phyloP scores from a whole-genome alignment of 2,329 filamentous ascomycete species.

The Colletotrichum euphorbiae region DNA sequence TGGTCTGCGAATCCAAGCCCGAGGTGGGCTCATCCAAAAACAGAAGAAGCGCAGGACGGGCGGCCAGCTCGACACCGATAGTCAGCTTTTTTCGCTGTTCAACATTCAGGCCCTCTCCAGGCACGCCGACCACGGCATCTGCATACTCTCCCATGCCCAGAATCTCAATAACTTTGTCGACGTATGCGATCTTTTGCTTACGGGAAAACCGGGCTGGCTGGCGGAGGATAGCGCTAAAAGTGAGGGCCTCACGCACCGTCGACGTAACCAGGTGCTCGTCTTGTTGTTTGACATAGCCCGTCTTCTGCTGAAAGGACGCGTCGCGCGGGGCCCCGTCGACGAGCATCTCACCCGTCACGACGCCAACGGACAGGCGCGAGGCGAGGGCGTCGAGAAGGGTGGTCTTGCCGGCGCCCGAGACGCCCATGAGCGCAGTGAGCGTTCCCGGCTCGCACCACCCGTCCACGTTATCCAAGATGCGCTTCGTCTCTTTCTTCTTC shows the following conservation, averaged over 20 bases:
- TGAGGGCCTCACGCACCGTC: conserved; percentile 75
- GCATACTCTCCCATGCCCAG: conserved; percentile 69
- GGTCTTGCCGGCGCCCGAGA: conserved; percentile 81
- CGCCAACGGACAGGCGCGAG: conserved; percentile 78
- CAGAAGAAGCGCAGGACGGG: conserved; percentile 77
- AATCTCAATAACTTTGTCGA: conserved; percentile 47
- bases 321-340: conserved; percentile 75
- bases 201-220: conserved; percentile 68
- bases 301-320: conserved; percentile 76
- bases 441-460: conserved; percentile 83
- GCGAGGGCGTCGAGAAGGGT: conserved; percentile 80
- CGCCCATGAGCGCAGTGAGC: conserved; percentile 78
- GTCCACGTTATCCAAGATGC: conserved; percentile 77
- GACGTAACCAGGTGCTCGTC: conserved; percentile 76
- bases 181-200: conserved; percentile 45
- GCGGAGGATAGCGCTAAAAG: conserved; percentile 75
- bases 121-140: conserved; percentile 75
- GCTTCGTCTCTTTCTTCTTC: conserved; percentile 67
- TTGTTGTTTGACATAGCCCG: conserved; percentile 78
- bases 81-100: conserved; percentile 70
- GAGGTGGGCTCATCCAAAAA: conserved; percentile 84
- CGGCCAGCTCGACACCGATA: conserved; percentile 82
- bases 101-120: conserved; percentile 65
- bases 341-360: conserved; percentile 77
- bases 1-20: conserved; percentile 79